Evolutionary conservation across 805 yeast species (phyloP).

Genomic region (Lipomyces japonicus): DNA sequence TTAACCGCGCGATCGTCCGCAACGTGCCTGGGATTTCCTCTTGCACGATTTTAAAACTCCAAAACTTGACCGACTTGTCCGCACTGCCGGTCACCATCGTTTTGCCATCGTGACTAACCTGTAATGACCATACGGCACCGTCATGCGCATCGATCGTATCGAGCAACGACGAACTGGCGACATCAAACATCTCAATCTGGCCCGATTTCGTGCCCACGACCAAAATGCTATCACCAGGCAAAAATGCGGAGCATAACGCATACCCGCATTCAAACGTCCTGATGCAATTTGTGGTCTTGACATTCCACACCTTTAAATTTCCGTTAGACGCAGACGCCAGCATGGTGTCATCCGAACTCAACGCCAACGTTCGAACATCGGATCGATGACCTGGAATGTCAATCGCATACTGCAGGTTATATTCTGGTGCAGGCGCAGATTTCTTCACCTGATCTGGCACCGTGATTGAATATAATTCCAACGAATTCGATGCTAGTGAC

Average conservation of each 20-base stretch:
- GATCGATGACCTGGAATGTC: slow-evolving; percentile 85
- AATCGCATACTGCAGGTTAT: slow-evolving; percentile 47
- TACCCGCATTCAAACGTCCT: slow-evolving; percentile 88
- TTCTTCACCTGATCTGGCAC: slow-evolving; percentile 46
- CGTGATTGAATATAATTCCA: slow-evolving; percentile 62
- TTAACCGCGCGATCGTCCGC: slow-evolving; percentile 50
- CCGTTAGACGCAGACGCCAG: slow-evolving; percentile 91
- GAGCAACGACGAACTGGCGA: slow-evolving; percentile 72
- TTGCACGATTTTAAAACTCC: slow-evolving; percentile 69
- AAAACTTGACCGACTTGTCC: slow-evolving; percentile 83
- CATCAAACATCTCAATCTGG: slow-evolving; percentile 74
- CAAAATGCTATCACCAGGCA: slow-evolving; percentile 88
- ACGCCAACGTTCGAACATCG: slow-evolving; percentile 78
- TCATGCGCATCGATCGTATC: slow-evolving; percentile 74
- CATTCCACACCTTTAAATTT: slow-evolving; percentile 81
- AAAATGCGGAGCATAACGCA: slow-evolving; percentile 70
- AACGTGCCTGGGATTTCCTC: slow-evolving; percentile 70
- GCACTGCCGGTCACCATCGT: slow-evolving; percentile 88
- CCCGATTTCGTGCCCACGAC: slow-evolving; percentile 90
- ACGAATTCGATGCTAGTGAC: slow-evolving; percentile 66
- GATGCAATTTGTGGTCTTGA: slow-evolving; percentile 65
- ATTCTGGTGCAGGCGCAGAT: slow-evolving; percentile 38
- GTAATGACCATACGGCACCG: slow-evolving; percentile 87
- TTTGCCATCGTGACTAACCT: slow-evolving; percentile 80
- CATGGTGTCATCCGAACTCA: slow-evolving; percentile 74